Evolutionary conservation across 306 rosid species (phyloP), one percentile per base, ranked within the genome.

Genomic region (Ormosia emarginata): DNA sequence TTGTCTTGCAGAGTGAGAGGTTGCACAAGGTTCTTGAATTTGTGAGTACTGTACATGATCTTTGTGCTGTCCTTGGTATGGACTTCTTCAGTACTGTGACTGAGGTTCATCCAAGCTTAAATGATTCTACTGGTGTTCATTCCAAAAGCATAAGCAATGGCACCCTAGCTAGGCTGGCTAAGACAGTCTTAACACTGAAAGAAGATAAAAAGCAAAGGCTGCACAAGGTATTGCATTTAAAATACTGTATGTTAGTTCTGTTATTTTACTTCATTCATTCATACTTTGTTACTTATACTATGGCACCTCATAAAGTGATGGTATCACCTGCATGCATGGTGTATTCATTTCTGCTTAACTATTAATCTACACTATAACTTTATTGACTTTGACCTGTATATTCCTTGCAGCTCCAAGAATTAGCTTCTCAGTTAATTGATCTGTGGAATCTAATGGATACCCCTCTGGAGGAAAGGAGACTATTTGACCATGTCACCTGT

Each of bases 371-470:
- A 5, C 0, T 4, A 49, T 13, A 13, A 49, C 8, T 43, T 49
- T 3, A 62, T 39, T 65, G 67, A 85, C 67, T 82, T 78, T 77
- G 15, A 55, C 58, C 4, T 52, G 11, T 57, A 39, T 74, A 50
- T 66, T 36, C 69, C 85, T 49, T 79, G 78, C 92, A 94, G 98
- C 98, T 94, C 69, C 98, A 94, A 91, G 97, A 92, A 69, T 84
- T 90, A 53, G 97, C 97, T 71, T 86, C 97, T 67, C 98, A 90
- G 80, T 81, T 94, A 49, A 85, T 94, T 79, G 97, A 92, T 90
- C 88, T 94, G 41, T 94, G 98, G 98, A 91, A 94, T 92, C 91
- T 94, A 88, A 94, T 94, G 98, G 98, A 94, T 83, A 92, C 97
- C 34, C 88, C 97, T 52, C 66, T 40, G 4, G 97, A 91, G 65